Conservation (phyloP, 768 basidiomycete species). For the Cystobasidium onofrii region DNA sequence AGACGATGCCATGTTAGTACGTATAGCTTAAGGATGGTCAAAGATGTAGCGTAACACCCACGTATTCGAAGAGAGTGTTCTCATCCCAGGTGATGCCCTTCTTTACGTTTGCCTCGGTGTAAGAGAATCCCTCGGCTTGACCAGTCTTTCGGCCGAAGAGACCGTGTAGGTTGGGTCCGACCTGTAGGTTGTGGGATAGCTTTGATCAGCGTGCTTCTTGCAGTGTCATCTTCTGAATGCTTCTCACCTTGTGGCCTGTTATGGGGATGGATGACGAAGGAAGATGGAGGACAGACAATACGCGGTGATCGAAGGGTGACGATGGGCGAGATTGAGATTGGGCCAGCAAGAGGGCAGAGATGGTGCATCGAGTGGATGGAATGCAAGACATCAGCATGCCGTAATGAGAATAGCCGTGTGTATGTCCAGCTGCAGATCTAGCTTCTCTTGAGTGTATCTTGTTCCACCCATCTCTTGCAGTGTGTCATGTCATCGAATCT, state of each 20-base stretch:
- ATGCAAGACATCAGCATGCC: neutral
- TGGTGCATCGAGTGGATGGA: neutral
- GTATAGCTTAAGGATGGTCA: too few species aligned
- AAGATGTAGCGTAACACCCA: too few species aligned
- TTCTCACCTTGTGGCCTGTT: conserved; percentile 80
- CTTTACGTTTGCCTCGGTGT: conserved; percentile 89
- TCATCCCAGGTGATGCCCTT: conserved; percentile 83
- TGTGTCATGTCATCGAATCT: neutral
- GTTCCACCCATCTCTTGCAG: neutral
- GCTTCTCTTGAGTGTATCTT: neutral
- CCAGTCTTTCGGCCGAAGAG: conserved; percentile 55
- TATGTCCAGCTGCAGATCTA: neutral
- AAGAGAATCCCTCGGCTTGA: conserved; percentile 63
- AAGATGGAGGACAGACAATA: too few species aligned
- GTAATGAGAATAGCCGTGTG: neutral
- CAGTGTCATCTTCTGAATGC: conserved; percentile 64
- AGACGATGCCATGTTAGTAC: too few species aligned
- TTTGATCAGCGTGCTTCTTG: conserved; percentile 59
- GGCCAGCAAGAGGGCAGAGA: too few species aligned
- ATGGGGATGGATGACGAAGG: too few species aligned
- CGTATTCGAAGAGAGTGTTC: conserved; percentile 85
- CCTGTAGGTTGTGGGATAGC: conserved; percentile 17
- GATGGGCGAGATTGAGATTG: neutral
- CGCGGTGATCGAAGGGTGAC: neutral
- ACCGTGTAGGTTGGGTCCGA: conserved; percentile 15